phyloP scores from a whole-genome alignment of 1,284 basidiomycete species.

The Ceratobasidium sp. region DNA sequence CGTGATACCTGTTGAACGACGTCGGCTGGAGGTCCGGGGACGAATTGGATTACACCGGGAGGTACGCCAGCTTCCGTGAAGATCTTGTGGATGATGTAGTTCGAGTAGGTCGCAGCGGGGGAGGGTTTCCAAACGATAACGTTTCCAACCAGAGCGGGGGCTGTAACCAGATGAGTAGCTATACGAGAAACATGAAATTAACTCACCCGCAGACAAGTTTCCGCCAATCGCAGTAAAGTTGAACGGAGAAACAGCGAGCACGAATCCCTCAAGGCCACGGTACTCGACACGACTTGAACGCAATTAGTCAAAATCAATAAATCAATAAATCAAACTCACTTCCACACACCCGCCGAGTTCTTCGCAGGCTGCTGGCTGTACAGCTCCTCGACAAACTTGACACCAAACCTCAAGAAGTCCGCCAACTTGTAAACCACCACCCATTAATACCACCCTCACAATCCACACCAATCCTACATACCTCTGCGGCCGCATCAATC shows the following conservation, averaged over 20 bases:
- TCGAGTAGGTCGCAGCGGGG: conserved; percentile 94
- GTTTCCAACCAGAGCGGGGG: conserved; percentile 95
- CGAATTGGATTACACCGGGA: conserved; percentile 96
- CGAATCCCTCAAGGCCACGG: conserved; percentile 96
- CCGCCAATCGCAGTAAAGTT: conserved; percentile 99
- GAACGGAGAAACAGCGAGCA: conserved; percentile 97
- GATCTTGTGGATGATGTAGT: conserved; percentile 93
- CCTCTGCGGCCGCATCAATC: conserved; percentile 98
- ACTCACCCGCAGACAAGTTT: conserved; percentile 82
- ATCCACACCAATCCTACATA: conserved; percentile 56
- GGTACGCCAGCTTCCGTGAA: conserved; percentile 95
- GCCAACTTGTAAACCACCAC: conserved; percentile 66
- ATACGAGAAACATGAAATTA: background rate
- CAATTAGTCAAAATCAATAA: background rate
- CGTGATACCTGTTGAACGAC: conserved; percentile 73
- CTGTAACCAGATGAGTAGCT: conserved; percentile 57
- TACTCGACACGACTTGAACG: conserved; percentile 87
- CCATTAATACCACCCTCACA: conserved; percentile 14
- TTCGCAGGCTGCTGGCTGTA: conserved; percentile 91
- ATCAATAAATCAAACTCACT: conserved; percentile 67
- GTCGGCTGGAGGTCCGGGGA: conserved; percentile 86
- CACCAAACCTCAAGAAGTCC: conserved; percentile 97
- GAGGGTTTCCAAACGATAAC: conserved; percentile 98
- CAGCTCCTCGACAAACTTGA: conserved; percentile 96
- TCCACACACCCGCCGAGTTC: conserved; percentile 93